These are phyloP conservation scores for Scedosporium boydii DNA, from an alignment of 2,329 filamentous ascomycete genomes.

Conservation along the genomic window DNA sequence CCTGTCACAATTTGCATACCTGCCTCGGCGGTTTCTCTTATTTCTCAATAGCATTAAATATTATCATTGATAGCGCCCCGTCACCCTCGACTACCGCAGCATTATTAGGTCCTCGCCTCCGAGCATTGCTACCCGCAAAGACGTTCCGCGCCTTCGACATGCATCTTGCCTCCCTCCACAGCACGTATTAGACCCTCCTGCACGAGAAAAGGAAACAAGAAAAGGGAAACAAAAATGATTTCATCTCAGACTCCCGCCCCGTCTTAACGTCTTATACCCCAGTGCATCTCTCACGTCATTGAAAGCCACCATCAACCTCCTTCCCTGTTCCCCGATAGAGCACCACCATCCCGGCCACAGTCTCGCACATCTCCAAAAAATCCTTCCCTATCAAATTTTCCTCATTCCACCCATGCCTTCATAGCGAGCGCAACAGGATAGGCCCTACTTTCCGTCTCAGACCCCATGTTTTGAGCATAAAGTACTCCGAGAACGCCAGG, in stretches of 20 bases:
- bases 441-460: constrained; percentile 5
- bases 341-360: no score
- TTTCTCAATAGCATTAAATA: background rate
- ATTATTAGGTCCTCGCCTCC: background rate
- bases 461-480: background rate
- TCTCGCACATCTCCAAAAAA: background rate
- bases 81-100: background rate
- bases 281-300: background rate
- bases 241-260: background rate
- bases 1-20: no score
- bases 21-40: background rate
- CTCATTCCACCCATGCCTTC: background rate
- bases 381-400: background rate
- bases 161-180: no score
- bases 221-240: background rate
- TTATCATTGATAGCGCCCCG: background rate
- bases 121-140: no score
- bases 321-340: background rate
- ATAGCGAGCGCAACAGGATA: constrained; percentile 6
- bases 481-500: constrained; percentile 6
- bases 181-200: no score
- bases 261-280: no score
- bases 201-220: no score
- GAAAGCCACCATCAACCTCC: background rate
- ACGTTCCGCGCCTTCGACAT: no score